Evolutionary conservation across 2,329 filamentous ascomycete species (phyloP).

Genomic region (Neoscytalidium dimidiatum): DNA sequence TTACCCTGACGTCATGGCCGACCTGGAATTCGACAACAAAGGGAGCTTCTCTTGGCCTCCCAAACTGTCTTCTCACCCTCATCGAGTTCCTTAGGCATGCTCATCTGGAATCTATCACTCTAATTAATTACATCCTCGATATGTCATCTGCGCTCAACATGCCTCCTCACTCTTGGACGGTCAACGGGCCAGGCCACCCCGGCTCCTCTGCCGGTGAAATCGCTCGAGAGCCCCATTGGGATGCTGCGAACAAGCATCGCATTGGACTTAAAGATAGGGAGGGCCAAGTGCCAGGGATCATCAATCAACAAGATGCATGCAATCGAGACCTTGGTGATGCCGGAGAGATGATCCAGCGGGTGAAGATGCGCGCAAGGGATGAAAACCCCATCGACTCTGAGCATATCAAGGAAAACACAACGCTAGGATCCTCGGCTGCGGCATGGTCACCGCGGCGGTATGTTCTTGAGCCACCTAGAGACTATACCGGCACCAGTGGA

Average conservation of each 20-base stretch:
- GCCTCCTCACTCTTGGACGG: conserved; percentile 33
- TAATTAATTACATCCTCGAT: neutral
- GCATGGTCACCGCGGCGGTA: conserved; percentile 43
- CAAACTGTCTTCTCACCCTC: neutral
- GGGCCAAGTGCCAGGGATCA: conserved; percentile 42
- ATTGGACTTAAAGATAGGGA: conserved; percentile 43
- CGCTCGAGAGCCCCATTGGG: conserved; percentile 47
- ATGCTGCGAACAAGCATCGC: conserved; percentile 38
- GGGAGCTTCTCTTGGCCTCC: neutral
- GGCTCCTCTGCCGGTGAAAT: conserved; percentile 45
- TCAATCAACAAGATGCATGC: conserved; percentile 33
- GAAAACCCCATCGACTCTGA: neutral
- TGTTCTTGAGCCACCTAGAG: conserved; percentile 51
- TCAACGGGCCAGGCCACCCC: conserved; percentile 36
- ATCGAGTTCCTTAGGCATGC: neutral
- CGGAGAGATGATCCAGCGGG: neutral
- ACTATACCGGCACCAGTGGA: conserved; percentile 52
- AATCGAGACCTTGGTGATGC: conserved; percentile 24
- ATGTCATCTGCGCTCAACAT: conserved; percentile 21
- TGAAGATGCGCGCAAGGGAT: neutral
- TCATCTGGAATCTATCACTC: neutral
- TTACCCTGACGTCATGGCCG: conserved; percentile 2
- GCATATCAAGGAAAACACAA: neutral
- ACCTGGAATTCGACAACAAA: neutral
- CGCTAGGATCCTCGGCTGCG: neutral